Percentiles rank a stretch among this genome's conserved stretches.
phyloP scores from a whole-genome alignment of 2,329 filamentous ascomycete genomes.

The Elsinoe batatas region DNA sequence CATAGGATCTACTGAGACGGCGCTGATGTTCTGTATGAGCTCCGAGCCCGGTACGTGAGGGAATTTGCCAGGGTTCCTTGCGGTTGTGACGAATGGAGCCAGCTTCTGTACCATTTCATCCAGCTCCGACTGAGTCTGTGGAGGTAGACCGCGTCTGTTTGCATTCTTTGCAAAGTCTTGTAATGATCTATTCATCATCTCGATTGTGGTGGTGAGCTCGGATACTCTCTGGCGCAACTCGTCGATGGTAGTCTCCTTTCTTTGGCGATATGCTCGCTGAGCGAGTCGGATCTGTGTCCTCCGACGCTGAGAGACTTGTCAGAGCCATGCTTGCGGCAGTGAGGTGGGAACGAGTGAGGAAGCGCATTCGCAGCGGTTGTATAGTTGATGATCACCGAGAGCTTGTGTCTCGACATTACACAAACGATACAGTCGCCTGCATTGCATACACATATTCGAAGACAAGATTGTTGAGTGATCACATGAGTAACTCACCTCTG shows the following conservation, averaged over 20 bases:
- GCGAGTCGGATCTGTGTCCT: slow-evolving; percentile 80
- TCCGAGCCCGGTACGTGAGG: not conserved
- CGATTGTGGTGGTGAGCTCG: slow-evolving; percentile 57
- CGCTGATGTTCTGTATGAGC: slow-evolving; percentile 8
- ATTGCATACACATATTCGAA: not conserved
- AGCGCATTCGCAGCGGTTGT: not conserved
- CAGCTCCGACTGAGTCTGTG: slow-evolving; percentile 16
- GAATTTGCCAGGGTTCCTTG: slow-evolving; percentile 18
- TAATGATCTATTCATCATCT: slow-evolving; percentile 66
- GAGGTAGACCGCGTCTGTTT: not conserved
- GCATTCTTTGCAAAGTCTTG: slow-evolving; percentile 52
- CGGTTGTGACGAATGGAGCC: slow-evolving; percentile 17
- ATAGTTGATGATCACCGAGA: not conserved
- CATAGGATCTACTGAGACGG: slow-evolving; percentile 9
- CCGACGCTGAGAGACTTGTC: slow-evolving; percentile 48
- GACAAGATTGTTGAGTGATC: slow-evolving; percentile 9
- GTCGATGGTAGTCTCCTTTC: slow-evolving; percentile 73
- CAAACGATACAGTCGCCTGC: not conserved
- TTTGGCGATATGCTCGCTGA: slow-evolving; percentile 72
- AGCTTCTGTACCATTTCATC: slow-evolving; percentile 16
- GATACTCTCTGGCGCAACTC: slow-evolving; percentile 61
- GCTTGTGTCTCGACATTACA: not conserved
- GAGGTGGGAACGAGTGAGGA: slow-evolving; percentile 14
- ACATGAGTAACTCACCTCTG: slow-evolving; percentile 46
- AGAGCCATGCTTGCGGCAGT: not conserved